Conservation (phyloP, 1,139 yeast species). For the Chernovozyma aurita region DNA sequence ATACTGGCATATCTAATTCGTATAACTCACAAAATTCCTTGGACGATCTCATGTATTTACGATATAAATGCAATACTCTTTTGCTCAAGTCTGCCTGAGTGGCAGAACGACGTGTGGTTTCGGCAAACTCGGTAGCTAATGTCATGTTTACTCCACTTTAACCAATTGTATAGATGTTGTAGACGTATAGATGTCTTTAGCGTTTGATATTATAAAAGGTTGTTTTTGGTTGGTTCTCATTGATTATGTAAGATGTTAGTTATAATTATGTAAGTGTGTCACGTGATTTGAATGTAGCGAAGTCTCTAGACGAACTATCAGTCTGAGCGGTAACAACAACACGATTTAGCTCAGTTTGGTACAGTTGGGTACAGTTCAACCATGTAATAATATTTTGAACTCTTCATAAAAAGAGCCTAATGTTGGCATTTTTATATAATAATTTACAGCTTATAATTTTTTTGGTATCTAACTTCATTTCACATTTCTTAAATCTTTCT, state of each 20-base stretch:
- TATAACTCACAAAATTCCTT: constrained; percentile 63
- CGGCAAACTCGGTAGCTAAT: constrained; percentile 79
- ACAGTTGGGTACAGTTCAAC: no score
- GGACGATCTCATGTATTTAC: constrained; percentile 65
- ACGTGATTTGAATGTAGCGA: no score
- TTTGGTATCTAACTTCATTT: background rate
- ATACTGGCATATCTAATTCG: constrained; percentile 80
- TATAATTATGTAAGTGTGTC: no score
- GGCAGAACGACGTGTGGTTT: constrained; percentile 68
- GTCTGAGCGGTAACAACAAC: no score
- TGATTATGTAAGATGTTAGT: background rate
- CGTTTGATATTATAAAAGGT: constrained; percentile 12
- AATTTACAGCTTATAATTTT: background rate
- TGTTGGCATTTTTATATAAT: background rate
- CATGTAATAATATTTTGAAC: no score
- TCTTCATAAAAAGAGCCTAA: no score
- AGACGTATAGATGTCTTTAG: background rate
- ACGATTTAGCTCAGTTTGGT: no score
- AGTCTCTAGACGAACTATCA: no score
- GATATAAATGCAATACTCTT: constrained; percentile 68
- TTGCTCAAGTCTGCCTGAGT: constrained; percentile 57
- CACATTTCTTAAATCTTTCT: constrained; percentile 6
- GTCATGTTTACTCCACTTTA: no score
- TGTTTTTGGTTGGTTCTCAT: constrained; percentile 25
- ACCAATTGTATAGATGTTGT: no score